phyloP scores from a whole-genome alignment of 2,329 filamentous ascomycete genomes.

The Hypoxylon sp. region DNA sequence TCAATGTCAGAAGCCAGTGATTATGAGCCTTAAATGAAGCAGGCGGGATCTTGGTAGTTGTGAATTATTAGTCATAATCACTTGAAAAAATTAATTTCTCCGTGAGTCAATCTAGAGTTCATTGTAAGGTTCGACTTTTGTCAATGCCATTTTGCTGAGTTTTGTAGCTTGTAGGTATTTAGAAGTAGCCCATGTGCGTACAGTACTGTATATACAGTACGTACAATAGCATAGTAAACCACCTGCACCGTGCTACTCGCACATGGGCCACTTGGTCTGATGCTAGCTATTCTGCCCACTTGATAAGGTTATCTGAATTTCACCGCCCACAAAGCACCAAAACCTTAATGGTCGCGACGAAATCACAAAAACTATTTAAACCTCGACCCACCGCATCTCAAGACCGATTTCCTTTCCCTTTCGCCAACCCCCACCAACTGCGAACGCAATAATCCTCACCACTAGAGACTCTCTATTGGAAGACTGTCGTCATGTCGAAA shows the following conservation, averaged over 20 bases:
- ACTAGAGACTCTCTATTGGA: conserved; percentile 85
- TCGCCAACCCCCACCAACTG: conserved; percentile 37
- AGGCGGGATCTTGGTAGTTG: background rate
- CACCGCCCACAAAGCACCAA: conserved; percentile 13
- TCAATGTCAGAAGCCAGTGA: background rate
- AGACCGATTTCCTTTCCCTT: conserved; percentile 11
- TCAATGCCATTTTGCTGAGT: no score
- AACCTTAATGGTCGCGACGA: background rate
- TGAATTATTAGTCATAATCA: background rate
- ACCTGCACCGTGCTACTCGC: no score
- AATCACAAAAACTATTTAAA: conserved; percentile 30
- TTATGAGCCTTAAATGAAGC: background rate
- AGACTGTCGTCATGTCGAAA: conserved; percentile 91
- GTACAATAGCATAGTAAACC: no score
- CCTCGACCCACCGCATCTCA: conserved; percentile 15
- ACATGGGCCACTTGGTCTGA: no score
- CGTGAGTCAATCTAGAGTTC: no score
- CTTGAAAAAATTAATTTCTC: no score
- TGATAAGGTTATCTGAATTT: background rate
- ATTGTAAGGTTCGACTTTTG: no score
- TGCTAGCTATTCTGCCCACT: no score
- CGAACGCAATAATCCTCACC: conserved; percentile 71
- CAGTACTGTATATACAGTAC: no score
- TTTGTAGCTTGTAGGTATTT: no score
- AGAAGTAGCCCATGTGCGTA: no score